Evolutionary conservation across 805 yeast genomes (phyloP), one percentile per base, ranked within the genome.

Genomic region (Lachancea sp.): DNA sequence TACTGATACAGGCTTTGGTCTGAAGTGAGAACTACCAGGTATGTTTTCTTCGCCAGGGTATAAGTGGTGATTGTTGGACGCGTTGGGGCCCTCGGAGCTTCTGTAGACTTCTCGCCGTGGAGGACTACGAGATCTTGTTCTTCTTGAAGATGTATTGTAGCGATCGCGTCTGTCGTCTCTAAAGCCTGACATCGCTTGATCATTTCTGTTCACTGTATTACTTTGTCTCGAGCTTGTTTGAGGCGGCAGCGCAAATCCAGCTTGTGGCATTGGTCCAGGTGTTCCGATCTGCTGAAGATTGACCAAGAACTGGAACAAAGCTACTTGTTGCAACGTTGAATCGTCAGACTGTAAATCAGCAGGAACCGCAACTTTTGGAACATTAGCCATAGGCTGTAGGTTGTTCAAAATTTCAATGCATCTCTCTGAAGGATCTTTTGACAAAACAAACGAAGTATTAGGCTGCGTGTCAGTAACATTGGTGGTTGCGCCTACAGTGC

Each of bases 11-110:
- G 77, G 78, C 57, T 80, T 79, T n/a, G 82, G 82, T 65, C 95
- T 79, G 64, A 69, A 85, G 65, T 85, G 89, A 2, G 85, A 81
- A 42, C 81, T 82, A 2, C 85, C 82, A 33, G 85, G 86, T 5
- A 73, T 66, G 59, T 85, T 85, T 54, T 69, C 67, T 64, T 85
- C 93, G 44, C 81, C 65, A 7, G 67, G 66, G 42, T 59, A 60
- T 29, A 64, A 45, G 38, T 62, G 66, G 47, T 63, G 68, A 30
- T 61, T 62, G 38, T 62, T 63, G 1, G 58, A 57, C 22, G 53
- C 47, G 40, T 44, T 47, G 10, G 51, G 50, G 30, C 52, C 44
- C 31, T 41, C 47, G 32, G 47, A 40, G 15, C 31, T 33, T 18
- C 46, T 39, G 36, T 43, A 43, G 19, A 39, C 27, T 1, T 51